Conservation (phyloP, 2,329 filamentous ascomycete species). For the Talaromyces sp. region DNA sequence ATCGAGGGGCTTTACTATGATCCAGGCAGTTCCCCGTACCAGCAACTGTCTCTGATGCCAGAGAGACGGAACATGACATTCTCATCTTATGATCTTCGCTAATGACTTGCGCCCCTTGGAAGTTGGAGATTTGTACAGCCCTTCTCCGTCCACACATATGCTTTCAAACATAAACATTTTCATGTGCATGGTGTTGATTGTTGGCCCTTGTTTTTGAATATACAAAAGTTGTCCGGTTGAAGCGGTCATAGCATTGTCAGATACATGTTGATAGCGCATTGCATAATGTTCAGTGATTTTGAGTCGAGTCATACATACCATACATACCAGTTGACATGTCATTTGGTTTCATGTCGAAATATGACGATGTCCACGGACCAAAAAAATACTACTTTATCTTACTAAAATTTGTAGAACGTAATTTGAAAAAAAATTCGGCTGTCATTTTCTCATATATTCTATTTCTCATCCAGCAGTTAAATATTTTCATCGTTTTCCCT, state of each 20-base stretch:
- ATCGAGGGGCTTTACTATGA: slow-evolving; percentile 48
- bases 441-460: background rate
- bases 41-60: slow-evolving; percentile 41
- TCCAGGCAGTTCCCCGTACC: slow-evolving; percentile 45
- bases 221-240: background rate
- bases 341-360: background rate
- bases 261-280: slow-evolving; percentile 81
- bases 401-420: too few species aligned
- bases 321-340: background rate
- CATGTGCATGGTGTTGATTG: background rate
- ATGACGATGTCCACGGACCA: too few species aligned
- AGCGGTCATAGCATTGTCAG: slow-evolving; percentile 79
- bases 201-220: background rate
- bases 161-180: background rate
- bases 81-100: slow-evolving; percentile 40
- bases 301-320: background rate
- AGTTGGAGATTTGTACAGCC: background rate
- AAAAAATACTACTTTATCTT: too few species aligned
- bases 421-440: background rate
- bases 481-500: background rate
- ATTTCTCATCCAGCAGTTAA: background rate
- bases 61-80: slow-evolving; percentile 35
- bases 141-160: background rate
- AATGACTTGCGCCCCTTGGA: slow-evolving; percentile 3
- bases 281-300: slow-evolving; percentile 45